Percentiles rank a stretch among this genome's conserved stretches.
phyloP scores from a whole-genome alignment of 169 alveolate species.

The Eimeria sp. region DNA sequence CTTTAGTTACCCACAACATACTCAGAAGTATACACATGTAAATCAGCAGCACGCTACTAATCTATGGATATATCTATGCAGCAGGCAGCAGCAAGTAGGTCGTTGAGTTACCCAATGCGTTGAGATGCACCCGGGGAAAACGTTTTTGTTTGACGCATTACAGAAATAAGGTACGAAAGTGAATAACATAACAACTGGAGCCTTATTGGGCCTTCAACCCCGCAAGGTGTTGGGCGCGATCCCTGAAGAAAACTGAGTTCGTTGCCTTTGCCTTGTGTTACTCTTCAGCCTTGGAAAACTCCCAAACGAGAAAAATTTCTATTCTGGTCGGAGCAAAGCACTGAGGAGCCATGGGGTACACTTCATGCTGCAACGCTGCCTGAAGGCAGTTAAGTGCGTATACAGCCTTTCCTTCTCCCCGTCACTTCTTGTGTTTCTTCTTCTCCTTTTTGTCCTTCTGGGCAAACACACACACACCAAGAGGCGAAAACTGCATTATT shows the following conservation, averaged over 20 bases:
- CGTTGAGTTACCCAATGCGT: not conserved
- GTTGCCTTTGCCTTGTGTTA: not conserved
- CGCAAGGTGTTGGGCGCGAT: not conserved
- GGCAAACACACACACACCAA: not conserved
- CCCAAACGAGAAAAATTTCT: not conserved
- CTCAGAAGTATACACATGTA: not conserved
- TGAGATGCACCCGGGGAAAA: not conserved
- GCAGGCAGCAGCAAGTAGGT: not conserved
- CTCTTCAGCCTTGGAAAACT: not conserved
- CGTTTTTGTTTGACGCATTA: not conserved
- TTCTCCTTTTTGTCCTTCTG: conserved; percentile 79
- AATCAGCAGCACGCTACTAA: not conserved
- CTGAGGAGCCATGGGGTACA: not conserved
- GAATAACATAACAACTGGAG: not conserved
- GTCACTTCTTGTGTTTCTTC: conserved; percentile 64
- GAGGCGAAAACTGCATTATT: not conserved
- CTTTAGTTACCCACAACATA: not conserved
- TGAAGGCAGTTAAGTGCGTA: not conserved
- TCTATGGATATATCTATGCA: not conserved
- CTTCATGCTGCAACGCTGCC: not conserved
- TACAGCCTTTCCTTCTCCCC: not conserved
- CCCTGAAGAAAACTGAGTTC: not conserved
- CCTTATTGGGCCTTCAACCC: not conserved
- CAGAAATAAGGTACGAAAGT: not conserved
- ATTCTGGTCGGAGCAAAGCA: not conserved